Percentiles rank a stretch among this genome's conserved stretches.
These are phyloP conservation scores for Thielaviopsis musarum DNA, from an alignment of 2,329 filamentous ascomycete species.

Conservation along the genomic window DNA sequence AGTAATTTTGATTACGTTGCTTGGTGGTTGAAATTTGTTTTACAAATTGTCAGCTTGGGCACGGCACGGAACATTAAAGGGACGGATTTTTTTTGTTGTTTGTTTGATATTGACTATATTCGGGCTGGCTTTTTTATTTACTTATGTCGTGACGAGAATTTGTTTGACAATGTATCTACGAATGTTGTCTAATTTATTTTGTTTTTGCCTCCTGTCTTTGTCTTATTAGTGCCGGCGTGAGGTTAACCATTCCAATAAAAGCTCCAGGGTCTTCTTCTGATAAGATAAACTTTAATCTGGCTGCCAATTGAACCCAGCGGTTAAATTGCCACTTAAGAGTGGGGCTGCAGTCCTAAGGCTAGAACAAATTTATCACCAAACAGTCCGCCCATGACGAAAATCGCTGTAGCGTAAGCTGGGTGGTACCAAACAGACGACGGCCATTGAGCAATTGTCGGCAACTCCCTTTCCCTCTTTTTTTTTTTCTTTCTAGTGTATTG, in stretches of 20 bases:
- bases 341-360: not conserved
- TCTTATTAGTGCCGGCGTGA: not conserved
- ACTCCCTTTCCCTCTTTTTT: not conserved
- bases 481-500: not conserved
- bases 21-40: too few species aligned
- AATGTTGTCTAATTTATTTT: not conserved
- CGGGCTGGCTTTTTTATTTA: not conserved
- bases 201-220: not conserved
- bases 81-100: not conserved
- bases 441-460: not conserved
- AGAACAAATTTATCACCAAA: constrained; percentile 9
- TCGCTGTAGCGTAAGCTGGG: not conserved
- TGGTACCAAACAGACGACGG: not conserved
- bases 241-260: not conserved
- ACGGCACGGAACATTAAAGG: not conserved
- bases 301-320: not conserved
- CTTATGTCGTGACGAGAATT: not conserved
- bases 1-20: not conserved
- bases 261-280: not conserved
- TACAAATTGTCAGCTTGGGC: too few species aligned
- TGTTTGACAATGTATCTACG: not conserved
- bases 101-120: not conserved
- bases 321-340: not conserved
- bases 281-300: constrained; percentile 7
- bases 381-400: not conserved